These are phyloP conservation scores for Stylosanthes scabra DNA, from an alignment of 331 rosid genomes.

Conservation along the genomic window DNA sequence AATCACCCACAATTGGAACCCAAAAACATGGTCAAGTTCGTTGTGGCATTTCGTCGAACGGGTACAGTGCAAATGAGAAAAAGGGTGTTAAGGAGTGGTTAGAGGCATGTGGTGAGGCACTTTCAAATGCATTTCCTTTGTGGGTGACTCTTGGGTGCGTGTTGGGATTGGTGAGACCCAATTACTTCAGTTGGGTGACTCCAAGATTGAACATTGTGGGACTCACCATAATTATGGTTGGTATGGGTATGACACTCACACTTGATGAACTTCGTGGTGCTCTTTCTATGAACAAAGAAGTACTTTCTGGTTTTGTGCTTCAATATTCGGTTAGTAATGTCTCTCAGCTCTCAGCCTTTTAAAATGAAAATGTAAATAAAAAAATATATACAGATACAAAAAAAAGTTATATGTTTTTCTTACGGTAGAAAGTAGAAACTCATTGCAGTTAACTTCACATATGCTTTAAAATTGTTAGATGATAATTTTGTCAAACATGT, in stretches of 20 bases:
- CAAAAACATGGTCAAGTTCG: constrained; percentile 33
- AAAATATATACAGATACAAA: no score
- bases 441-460: no score
- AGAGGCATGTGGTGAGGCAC: constrained; percentile 54
- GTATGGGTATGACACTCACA: constrained; percentile 93
- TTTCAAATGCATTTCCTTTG: constrained; percentile 76
- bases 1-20: neutral
- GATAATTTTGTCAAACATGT: no score
- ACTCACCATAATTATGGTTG: constrained; percentile 71
- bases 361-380: no score
- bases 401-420: no score
- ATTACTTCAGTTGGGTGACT: constrained; percentile 70
- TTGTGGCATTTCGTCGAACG: constrained; percentile 68
- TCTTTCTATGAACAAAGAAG: constrained; percentile 80
- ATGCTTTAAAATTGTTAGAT: no score
- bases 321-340: constrained; percentile 84
- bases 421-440: no score
- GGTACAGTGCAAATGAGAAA: constrained; percentile 36
- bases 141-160: constrained; percentile 83
- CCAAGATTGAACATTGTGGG: constrained; percentile 68
- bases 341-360: no score
- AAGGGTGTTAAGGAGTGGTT: constrained; percentile 63
- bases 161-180: constrained; percentile 64
- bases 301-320: constrained; percentile 68
- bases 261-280: constrained; percentile 79